Evolutionary conservation across 1,284 basidiomycete species (phyloP), one percentile per base, ranked within the genome.

Genomic region (Cutaneotrichosporon curvatum): DNA sequence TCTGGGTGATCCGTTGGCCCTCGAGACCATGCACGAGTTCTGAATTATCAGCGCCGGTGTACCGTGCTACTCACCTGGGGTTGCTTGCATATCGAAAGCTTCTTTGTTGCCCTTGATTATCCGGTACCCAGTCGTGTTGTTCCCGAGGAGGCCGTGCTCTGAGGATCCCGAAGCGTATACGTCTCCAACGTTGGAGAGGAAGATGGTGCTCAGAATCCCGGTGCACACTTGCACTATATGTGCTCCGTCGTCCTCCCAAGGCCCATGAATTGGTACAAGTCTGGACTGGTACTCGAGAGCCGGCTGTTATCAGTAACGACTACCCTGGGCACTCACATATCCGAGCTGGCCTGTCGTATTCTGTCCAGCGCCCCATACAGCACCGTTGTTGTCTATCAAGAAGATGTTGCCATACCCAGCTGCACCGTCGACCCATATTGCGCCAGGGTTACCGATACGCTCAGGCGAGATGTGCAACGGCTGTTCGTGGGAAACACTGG

Each of bases 141-240:
- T 92, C 1, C 90, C 92, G 0, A 96, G 76, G 58, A 95, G 89
- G 2, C 92, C 92, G 56, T 87, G 83, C 70, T 95, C 89, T n/a
- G 82, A 85, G 45, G 85, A 90, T 30, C 92, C 92, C 55, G 88
- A 83, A 0, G 88, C 79, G 63, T 85, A 96, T 2, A 95, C 87
- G 82, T 82, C 83, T 18, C 90, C 92, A 20, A 76, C 76, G 46
- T 81, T 79, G 4, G 87, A 85, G 47, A 94, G 76, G 45, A 92
- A 79, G 15, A 91, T 69, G 1, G 87, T 86, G 71, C 92, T 95
- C 1, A 80, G 83, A 49, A 85, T 74, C 0, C 92, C 92, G 1
- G 86, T 87, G 9, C 82, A 79, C 8, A 82, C 50, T 50, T 66
- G 61, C 2, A 64, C 53, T 33, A 70, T 56, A 48, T 66, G 65